Base-by-base conservation (phyloP, 2,329 filamentous ascomycete species). In the Stachybotrys chlorohalonatus region DNA sequence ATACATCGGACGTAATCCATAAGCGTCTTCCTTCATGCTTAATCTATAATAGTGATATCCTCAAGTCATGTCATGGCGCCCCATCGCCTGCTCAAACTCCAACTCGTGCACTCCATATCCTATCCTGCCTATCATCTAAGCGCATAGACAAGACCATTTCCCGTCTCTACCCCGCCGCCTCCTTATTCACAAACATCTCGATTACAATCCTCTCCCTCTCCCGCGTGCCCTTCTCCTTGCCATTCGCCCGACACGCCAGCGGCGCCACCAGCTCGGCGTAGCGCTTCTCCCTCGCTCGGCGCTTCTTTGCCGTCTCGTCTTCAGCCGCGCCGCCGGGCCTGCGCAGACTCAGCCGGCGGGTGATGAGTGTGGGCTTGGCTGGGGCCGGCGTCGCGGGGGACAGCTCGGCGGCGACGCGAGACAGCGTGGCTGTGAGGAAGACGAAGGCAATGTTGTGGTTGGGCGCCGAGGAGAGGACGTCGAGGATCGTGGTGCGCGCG, bases 361-460 rank as follows among this genome's bases (percentile, higher is more conserved):
- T 71, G 8, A 42, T 42, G 5, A 75, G 67, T 1, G 72, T 60
- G 1, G 65, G 52, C 6, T 13, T 13, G 47, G 61, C 60, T 49
- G 56, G 60, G 58, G 57, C 76, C 51, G 46, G 64, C 57, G 56
- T 75, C 63, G 51, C 30, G 62, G 78, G 47, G 65, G 67, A 68
- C 6, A 84, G 68, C 54, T 84, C 81, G 1, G 72, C 67, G 1
- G 76, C 72, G 1, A 82, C 71, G 5, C 77, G 75, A 2, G 76
- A 72, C 1, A 96, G 77, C 70, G 91, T 92, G 8, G 89, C 85
- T 0, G 87, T 90, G 15, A 96, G 74, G 59, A 96, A 91, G 2
- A 95, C 88, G 64, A 96, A 95, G 0, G 88, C 87, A 54, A 96
- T 92, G 65, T 90, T 94, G 70, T 95, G 87, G 52, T 86, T 86